phyloP scores from a whole-genome alignment of 1,139 yeast species.

The Geotrichum reessii region DNA sequence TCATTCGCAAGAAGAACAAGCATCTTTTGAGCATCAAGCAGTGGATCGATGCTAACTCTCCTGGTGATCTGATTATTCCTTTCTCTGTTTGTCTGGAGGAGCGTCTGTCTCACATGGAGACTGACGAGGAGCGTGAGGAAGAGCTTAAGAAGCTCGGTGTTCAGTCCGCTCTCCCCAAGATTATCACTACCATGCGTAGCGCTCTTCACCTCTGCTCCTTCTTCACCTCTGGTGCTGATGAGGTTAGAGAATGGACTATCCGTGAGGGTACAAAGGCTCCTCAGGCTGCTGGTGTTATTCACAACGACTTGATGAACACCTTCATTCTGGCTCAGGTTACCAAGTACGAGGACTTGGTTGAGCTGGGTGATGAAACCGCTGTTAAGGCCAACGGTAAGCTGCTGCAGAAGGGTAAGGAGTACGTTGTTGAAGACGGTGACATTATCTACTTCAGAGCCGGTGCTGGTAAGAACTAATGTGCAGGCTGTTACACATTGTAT shows the following conservation, averaged over 20 bases:
- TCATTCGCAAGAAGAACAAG: conserved; percentile 96
- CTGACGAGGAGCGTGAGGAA: conserved; percentile 86
- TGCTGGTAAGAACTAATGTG: conserved; percentile 71
- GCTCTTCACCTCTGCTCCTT: conserved; percentile 71
- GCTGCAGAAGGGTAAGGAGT: conserved; percentile 92
- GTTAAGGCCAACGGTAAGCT: conserved; percentile 94
- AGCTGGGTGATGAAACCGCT: conserved; percentile 74
- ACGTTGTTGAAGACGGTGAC: conserved; percentile 89
- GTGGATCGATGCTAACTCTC: conserved; percentile 92
- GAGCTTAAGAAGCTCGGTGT: conserved; percentile 87
- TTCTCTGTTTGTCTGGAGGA: conserved; percentile 90
- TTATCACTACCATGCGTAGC: conserved; percentile 63
- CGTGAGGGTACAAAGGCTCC: conserved; percentile 76
- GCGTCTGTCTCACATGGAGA: conserved; percentile 79
- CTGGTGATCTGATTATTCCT: conserved; percentile 94
- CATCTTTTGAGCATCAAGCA: conserved; percentile 83
- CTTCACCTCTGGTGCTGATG: conserved; percentile 87
- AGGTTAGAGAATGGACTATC: conserved; percentile 90
- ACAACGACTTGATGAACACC: conserved; percentile 78
- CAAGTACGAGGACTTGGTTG: conserved; percentile 77
- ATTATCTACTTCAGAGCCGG: conserved; percentile 92
- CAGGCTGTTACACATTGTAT: background rate
- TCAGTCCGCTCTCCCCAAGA: conserved; percentile 80
- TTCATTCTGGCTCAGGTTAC: conserved; percentile 83
- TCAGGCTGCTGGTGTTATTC: conserved; percentile 91